These are phyloP conservation scores for Sporodiniella umbellata DNA, from an alignment of 371 early-diverging fungal genomes.

Conservation along the genomic window DNA sequence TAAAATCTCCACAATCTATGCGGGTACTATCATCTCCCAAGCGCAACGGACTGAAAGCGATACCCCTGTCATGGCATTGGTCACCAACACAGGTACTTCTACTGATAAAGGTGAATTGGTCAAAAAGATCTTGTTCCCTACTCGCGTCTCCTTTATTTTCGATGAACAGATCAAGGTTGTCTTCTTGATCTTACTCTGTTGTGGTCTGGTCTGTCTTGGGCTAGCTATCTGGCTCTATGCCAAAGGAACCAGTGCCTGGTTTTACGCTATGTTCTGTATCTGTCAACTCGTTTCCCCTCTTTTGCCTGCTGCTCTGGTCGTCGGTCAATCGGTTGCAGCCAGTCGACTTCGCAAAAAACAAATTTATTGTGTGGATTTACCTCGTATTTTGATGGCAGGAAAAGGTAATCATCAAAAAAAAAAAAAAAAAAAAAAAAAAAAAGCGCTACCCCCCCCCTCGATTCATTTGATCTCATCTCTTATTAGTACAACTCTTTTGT, in stretches of 20 bases:
- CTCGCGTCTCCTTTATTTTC: slow-evolving; percentile 60
- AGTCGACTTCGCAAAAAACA: slow-evolving; percentile 61
- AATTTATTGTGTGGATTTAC: slow-evolving; percentile 75
- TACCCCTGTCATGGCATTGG: slow-evolving; percentile 52
- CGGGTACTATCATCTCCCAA: slow-evolving; percentile 50
- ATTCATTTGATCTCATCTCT: slow-evolving; percentile 8
- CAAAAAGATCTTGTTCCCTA: slow-evolving; percentile 71
- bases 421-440: slow-evolving; percentile 20
- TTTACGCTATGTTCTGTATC: slow-evolving; percentile 70
- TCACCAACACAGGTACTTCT: slow-evolving; percentile 68
- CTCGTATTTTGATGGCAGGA: slow-evolving; percentile 87
- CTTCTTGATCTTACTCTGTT: slow-evolving; percentile 53
- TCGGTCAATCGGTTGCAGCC: slow-evolving; percentile 78
- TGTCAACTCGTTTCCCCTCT: slow-evolving; percentile 72
- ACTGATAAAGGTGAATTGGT: slow-evolving; percentile 77
- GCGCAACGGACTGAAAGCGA: slow-evolving; percentile 31
- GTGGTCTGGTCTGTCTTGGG: slow-evolving; percentile 53
- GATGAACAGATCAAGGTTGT: slow-evolving; percentile 69
- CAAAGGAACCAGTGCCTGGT: slow-evolving; percentile 48
- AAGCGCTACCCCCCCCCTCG: no score
- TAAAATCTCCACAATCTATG: slow-evolving; percentile 55
- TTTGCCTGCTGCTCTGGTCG: slow-evolving; percentile 56
- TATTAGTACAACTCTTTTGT: slow-evolving; percentile 82
- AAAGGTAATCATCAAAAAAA: slow-evolving; percentile 37
- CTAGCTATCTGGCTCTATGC: slow-evolving; percentile 53